Percentiles rank a stretch among this genome's conserved stretches.
Evolutionary conservation across 2,329 filamentous ascomycete species (phyloP).

Genomic region (Phialocephala sp.): DNA sequence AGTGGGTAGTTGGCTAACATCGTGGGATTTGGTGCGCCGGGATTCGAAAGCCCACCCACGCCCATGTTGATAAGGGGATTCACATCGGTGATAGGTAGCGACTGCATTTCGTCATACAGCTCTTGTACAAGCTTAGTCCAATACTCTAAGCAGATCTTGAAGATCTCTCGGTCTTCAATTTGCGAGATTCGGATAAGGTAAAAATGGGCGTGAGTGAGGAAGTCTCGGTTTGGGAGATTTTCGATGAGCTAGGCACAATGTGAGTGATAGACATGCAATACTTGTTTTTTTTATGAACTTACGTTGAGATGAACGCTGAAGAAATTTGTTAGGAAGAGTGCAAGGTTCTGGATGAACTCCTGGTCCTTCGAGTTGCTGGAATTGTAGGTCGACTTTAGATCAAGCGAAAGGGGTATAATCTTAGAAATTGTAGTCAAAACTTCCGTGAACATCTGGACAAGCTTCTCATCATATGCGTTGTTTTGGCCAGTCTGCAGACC

Average conservation of each 20-base stretch:
- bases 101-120: constrained; percentile 98
- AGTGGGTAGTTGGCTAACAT: constrained; percentile 90
- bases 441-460: constrained; percentile 98
- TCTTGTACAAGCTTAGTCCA: constrained; percentile 99
- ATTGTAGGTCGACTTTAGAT: constrained; percentile 89
- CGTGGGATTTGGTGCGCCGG: constrained; percentile 83
- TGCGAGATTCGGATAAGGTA: constrained; percentile 98
- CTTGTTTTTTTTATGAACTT: constrained; percentile 40
- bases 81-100: constrained; percentile 88
- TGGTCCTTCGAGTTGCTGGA: constrained; percentile 92
- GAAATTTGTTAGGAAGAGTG: constrained; percentile 95
- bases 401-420: constrained; percentile 88
- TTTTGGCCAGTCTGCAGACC: constrained; percentile 81
- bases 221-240: constrained; percentile 93
- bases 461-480: constrained; percentile 88
- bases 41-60: constrained; percentile 71
- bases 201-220: constrained; percentile 93
- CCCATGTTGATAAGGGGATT: constrained; percentile 87
- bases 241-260: constrained; percentile 74
- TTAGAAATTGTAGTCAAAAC: constrained; percentile 90
- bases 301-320: constrained; percentile 91
- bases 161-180: constrained; percentile 98
- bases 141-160: constrained; percentile 99
- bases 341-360: constrained; percentile 96
- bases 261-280: constrained; percentile 27